Evolutionary conservation across 139 green algal species (phyloP).

Genomic region (Monoraphidium neglectum): DNA sequence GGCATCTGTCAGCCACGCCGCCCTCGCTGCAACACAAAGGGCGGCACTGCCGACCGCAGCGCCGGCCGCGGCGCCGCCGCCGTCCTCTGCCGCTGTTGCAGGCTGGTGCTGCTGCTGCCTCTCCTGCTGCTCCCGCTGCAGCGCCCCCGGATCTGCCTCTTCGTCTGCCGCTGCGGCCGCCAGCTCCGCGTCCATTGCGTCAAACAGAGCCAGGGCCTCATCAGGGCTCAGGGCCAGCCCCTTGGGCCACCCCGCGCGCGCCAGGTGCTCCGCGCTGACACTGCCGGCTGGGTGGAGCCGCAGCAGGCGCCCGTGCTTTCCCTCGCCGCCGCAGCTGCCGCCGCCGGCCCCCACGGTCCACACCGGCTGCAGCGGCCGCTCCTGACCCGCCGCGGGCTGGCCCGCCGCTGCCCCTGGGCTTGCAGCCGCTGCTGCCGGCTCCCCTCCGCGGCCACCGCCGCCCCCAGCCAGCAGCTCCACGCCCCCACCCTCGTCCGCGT

Average conservation of each 20-base stretch:
- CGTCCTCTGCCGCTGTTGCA: too few species aligned
- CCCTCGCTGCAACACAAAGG: too few species aligned
- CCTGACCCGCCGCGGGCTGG: not conserved
- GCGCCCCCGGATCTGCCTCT: not conserved
- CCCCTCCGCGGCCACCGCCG: not conserved
- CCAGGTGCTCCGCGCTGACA: conserved; percentile 22
- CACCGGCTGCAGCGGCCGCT: not conserved
- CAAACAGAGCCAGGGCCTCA: conserved; percentile 40
- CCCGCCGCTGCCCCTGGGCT: not conserved
- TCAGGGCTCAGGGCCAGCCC: conserved; percentile 23
- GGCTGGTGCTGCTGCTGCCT: not conserved
- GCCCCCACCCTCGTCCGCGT: not conserved
- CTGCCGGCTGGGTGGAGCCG: conserved; percentile 28
- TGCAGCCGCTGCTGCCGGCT: not conserved
- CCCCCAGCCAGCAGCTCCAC: not conserved
- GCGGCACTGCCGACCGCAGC: too few species aligned
- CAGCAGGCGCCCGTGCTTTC: not conserved
- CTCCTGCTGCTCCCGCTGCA: conserved; percentile 12
- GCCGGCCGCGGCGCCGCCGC: too few species aligned
- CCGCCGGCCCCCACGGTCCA: not conserved
- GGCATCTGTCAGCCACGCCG: too few species aligned
- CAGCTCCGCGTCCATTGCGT: conserved; percentile 25
- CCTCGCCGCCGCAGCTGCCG: not conserved
- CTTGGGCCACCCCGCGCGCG: conserved; percentile 2
- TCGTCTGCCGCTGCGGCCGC: conserved; percentile 3